Conservation (phyloP, 768 basidiomycete species). For the Tricholoma flavovirens region DNA sequence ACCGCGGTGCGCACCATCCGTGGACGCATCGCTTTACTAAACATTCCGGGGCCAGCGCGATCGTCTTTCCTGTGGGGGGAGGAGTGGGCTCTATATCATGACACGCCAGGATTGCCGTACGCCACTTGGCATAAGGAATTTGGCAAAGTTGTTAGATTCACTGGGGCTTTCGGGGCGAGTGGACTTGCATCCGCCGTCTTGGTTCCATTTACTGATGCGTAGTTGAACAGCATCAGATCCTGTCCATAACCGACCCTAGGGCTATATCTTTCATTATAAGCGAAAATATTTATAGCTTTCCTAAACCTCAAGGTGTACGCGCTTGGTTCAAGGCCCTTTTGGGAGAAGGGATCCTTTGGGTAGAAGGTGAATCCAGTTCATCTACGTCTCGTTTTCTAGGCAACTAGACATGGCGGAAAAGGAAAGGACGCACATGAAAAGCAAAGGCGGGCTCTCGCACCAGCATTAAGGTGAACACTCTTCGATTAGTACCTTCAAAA, state of each 20-base stretch:
- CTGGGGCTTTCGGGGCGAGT: slow-evolving; percentile 52
- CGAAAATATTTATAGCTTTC: slow-evolving; percentile 51
- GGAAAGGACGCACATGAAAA: slow-evolving; percentile 53
- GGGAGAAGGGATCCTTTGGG: slow-evolving; percentile 61
- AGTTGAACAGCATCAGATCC: slow-evolving; percentile 41
- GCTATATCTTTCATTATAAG: slow-evolving; percentile 51
- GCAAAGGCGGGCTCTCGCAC: slow-evolving; percentile 47
- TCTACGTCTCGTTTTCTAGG: not conserved
- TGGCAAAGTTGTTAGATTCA: slow-evolving; percentile 50
- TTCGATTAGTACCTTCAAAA: slow-evolving; percentile 1
- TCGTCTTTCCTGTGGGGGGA: slow-evolving; percentile 57
- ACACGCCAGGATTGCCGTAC: slow-evolving; percentile 48
- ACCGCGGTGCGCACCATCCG: slow-evolving; percentile 30
- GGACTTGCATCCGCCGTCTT: not conserved
- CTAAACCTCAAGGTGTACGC: slow-evolving; percentile 57
- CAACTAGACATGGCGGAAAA: slow-evolving; percentile 13
- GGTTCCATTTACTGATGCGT: slow-evolving; percentile 8
- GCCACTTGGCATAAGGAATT: slow-evolving; percentile 46
- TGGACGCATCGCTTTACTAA: slow-evolving; percentile 28
- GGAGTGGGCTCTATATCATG: slow-evolving; percentile 50
- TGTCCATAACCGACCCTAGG: slow-evolving; percentile 51
- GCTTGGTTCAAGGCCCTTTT: slow-evolving; percentile 58
- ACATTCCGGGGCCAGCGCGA: slow-evolving; percentile 46
- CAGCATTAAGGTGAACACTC: slow-evolving; percentile 45
- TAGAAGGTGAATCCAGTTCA: slow-evolving; percentile 40